Percentiles rank a stretch among this genome's conserved stretches.
Evolutionary conservation across 768 basidiomycete genomes (phyloP).

Genomic region (Pisolithus sp.): DNA sequence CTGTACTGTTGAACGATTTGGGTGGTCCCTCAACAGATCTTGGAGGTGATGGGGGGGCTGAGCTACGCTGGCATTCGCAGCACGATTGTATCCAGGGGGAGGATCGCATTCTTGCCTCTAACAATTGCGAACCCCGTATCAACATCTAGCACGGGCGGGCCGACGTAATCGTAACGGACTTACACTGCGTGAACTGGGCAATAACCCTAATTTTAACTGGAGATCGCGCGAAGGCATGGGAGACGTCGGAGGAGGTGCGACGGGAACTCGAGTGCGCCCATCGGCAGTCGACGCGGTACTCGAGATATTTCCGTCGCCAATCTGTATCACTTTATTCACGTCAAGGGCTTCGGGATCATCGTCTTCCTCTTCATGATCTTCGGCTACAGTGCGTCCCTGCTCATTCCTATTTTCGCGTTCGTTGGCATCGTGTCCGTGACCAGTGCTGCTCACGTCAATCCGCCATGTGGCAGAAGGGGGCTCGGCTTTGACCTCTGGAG

Average conservation of each 20-base stretch:
- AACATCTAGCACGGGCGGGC: background rate
- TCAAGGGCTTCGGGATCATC: background rate
- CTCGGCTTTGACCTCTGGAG: constrained; percentile 17
- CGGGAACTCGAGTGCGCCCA: background rate
- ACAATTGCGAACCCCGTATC: background rate
- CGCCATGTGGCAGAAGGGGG: constrained; percentile 17
- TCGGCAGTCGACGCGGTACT: constrained; percentile 9
- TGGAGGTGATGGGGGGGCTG: background rate
- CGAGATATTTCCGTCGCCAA: constrained; percentile 13
- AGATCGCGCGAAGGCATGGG: constrained; percentile 1
- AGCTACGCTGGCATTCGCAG: background rate
- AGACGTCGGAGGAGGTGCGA: constrained; percentile 5
- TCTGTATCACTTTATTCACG: constrained; percentile 10
- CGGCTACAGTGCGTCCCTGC: constrained; percentile 5
- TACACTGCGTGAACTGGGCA: background rate
- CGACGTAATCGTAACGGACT: background rate
- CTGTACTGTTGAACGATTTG: constrained; percentile 5
- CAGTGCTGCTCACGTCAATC: constrained; percentile 20
- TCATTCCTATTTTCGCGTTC: constrained; percentile 4
- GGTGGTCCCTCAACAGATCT: constrained; percentile 20
- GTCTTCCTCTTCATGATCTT: constrained; percentile 7
- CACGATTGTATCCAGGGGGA: background rate
- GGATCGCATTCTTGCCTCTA: background rate
- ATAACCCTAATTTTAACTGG: background rate
- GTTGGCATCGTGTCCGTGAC: constrained; percentile 12